Evolutionary conservation across 2,329 filamentous ascomycete genomes (phyloP).

Genomic region (Venturia pyrina): DNA sequence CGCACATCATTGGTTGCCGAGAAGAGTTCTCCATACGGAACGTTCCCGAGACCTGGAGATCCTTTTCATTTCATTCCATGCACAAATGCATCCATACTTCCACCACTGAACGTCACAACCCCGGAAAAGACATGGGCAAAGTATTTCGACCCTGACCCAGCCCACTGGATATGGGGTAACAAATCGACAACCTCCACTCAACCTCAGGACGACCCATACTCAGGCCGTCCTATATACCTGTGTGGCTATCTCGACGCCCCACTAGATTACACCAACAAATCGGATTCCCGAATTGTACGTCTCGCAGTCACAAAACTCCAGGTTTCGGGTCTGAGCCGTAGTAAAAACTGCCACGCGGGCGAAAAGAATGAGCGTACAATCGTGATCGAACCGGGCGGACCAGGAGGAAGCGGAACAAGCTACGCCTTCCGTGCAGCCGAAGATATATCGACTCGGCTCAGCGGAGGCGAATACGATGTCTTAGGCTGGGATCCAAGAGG

Average conservation of each 20-base stretch:
- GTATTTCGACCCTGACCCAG: background rate
- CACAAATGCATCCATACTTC: background rate
- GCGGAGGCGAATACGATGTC: conserved; percentile 2
- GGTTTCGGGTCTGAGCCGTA: background rate
- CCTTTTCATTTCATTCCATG: conserved; percentile 5
- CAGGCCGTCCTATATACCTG: background rate
- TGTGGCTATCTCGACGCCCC: conserved; percentile 5
- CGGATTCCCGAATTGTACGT: background rate
- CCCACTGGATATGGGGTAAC: conserved; percentile 7
- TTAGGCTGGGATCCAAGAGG: conserved; percentile 7
- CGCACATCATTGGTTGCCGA: background rate
- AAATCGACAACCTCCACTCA: background rate
- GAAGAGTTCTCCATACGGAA: background rate
- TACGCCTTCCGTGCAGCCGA: conserved; percentile 4
- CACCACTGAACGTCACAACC: background rate
- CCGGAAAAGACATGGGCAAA: conserved; percentile 4
- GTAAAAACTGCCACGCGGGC: background rate
- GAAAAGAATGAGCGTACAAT: conserved; percentile 3
- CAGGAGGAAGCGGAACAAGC: conserved; percentile 1
- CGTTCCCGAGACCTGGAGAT: background rate
- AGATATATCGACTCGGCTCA: background rate
- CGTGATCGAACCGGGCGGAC: conserved; percentile 4
- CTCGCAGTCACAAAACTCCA: conserved; percentile 7
- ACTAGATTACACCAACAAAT: conserved; percentile 3
- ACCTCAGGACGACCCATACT: background rate